Percentiles rank a stretch among this genome's conserved stretches.
phyloP scores from a whole-genome alignment of 2,329 filamentous ascomycete species.

The Aspergillus sp. region DNA sequence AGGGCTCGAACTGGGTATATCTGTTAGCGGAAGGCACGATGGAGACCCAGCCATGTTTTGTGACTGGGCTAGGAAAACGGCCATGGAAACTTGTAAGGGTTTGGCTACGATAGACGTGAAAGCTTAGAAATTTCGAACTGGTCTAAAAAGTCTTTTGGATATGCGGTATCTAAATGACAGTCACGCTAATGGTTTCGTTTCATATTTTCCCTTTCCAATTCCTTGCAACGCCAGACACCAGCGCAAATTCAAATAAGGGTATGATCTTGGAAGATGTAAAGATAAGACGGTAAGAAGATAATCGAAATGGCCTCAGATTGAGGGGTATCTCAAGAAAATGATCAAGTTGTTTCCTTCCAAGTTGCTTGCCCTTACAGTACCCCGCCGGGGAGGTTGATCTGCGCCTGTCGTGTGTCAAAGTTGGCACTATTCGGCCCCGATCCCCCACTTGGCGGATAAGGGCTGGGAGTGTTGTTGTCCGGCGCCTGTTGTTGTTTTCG shows the following conservation, averaged over 20 bases:
- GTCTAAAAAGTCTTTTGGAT: background rate
- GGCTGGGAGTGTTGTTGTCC: conserved; percentile 32
- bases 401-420: conserved; percentile 29
- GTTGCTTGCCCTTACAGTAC: conserved; percentile 24
- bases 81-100: too few relatives aligned
- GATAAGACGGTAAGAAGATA: background rate
- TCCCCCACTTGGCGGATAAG: conserved; percentile 16
- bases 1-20: too few relatives aligned
- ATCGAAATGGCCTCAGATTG: background rate
- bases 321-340: conserved; percentile 23
- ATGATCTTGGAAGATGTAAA: background rate
- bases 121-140: background rate
- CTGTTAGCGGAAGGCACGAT: too few relatives aligned
- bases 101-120: background rate
- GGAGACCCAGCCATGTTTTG: too few relatives aligned
- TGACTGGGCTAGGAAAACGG: too few relatives aligned
- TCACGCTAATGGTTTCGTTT: background rate
- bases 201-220: background rate
- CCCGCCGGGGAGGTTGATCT: conserved; percentile 34
- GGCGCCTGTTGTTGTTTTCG: conserved; percentile 62
- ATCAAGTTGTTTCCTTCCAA: conserved; percentile 1
- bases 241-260: conserved; percentile 1
- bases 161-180: background rate
- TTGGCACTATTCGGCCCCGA: conserved; percentile 34
- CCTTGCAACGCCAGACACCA: conserved; percentile 2